Evolutionary conservation across 495 filamentous ascomycete genomes (phyloP), one percentile per base, ranked within the genome.

Genomic region (Elasticomyces elasticus): DNA sequence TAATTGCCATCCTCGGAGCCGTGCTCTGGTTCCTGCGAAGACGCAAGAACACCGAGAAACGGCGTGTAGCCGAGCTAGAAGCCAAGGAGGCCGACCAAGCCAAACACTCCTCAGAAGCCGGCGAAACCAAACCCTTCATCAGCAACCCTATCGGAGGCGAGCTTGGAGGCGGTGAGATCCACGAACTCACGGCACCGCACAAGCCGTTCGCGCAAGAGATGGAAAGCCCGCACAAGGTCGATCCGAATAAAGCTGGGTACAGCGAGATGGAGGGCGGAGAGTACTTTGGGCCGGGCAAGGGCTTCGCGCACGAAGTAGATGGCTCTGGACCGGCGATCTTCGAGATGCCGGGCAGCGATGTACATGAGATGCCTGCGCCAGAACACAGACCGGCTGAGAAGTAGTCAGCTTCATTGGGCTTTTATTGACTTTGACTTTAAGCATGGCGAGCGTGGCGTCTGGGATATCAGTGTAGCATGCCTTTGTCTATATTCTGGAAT

Each of bases 1-100:
- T 65, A 0, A 51, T 74, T 19, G 52, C 69, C 28, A 60, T 59
- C 40, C 25, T 62, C 9, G 45, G 6, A 19, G 38, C 44, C 27
- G 19, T 56, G 12, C 33, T 60, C 37, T 56, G 17, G 23, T 45
- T 62, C 47, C 40, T 59, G 26, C 59, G 58, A 33, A 45, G 57
- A 37, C 37, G 52, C 17, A 54, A 54, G 17, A 3, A 22, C 6
- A 26, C 33, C 15, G 30, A 51, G 19, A 54, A 58, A n/a, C 52
- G 27, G 11, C 49, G 48, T 4, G 26, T 44, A 7, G 48, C 53
- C 2, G 60, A 63, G 27, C 57, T 63, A 11, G 56, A 63, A 46
- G 60, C 41, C 31, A 59, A 62, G 41, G 59, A 62, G 35, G 31
- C 28, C 35, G 48, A 40, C 42, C 15, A 23, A 5, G 46, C 27